Evolutionary conservation across 2,329 filamentous ascomycete genomes (phyloP).

Genomic region (Pseudocercospora cruenta): DNA sequence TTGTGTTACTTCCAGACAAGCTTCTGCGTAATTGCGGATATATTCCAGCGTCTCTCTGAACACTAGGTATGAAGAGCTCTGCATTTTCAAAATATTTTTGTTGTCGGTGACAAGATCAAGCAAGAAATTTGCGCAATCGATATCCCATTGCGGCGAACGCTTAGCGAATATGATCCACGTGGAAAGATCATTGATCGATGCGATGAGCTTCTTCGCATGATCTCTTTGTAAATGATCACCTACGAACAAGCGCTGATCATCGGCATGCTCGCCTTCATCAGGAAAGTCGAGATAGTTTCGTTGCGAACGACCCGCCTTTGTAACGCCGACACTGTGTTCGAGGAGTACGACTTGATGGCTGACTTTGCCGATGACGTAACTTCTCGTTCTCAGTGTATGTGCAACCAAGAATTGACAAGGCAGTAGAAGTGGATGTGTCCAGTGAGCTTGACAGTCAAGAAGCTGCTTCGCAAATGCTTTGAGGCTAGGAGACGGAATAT

Average conservation of each 20-base stretch:
- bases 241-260: slow-evolving; percentile 11
- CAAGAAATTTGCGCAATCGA: slow-evolving; percentile 10
- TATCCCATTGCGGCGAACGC: slow-evolving; percentile 22
- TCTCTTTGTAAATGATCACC: slow-evolving; percentile 15
- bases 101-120: neutral
- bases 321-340: slow-evolving; percentile 21
- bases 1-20: slow-evolving; percentile 3
- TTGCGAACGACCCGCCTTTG: slow-evolving; percentile 18
- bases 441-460: neutral
- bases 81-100: neutral
- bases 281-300: slow-evolving; percentile 7
- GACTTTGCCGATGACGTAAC: slow-evolving; percentile 10
- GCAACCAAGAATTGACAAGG: slow-evolving; percentile 14
- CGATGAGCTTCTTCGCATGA: slow-evolving; percentile 17
- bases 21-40: slow-evolving; percentile 15
- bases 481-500: neutral
- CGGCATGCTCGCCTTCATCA: neutral
- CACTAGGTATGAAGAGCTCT: neutral
- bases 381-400: slow-evolving; percentile 9
- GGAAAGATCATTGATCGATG: slow-evolving; percentile 21
- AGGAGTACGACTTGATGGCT: slow-evolving; percentile 12
- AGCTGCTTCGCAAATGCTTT: slow-evolving; percentile 1
- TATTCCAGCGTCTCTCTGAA: slow-evolving; percentile 17
- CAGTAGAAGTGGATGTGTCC: slow-evolving; percentile 15
- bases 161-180: slow-evolving; percentile 19